Conservation (phyloP, 2,329 filamentous ascomycete genomes). For the Aspergillus novoparasiticus region DNA sequence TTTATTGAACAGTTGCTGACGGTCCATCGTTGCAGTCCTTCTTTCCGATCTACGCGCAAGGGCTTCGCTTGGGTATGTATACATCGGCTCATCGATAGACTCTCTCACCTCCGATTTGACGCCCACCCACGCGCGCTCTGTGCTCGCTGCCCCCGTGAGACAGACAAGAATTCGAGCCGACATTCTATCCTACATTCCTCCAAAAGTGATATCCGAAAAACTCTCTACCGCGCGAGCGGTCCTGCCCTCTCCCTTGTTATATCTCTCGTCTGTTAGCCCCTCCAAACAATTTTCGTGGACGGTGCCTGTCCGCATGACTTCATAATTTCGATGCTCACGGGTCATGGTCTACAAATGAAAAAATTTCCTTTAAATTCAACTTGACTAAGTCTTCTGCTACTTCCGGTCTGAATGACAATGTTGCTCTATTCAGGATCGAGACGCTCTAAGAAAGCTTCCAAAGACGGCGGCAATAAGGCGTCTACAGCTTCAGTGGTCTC, state of each 20-base stretch:
- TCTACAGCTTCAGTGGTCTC: constrained; percentile 30
- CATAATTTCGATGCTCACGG: constrained; percentile 3
- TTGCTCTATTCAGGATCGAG: constrained; percentile 28
- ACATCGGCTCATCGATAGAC: not conserved
- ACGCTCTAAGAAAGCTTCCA: constrained; percentile 31
- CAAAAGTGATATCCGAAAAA: constrained; percentile 5
- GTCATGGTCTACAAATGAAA: constrained; percentile 15
- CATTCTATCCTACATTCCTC: constrained; percentile 25
- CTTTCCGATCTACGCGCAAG: not conserved
- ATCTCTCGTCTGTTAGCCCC: constrained; percentile 14
- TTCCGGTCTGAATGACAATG: constrained; percentile 29
- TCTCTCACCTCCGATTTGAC: not conserved
- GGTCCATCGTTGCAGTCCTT: not conserved
- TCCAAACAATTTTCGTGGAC: constrained; percentile 7
- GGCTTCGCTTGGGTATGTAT: constrained; percentile 2
- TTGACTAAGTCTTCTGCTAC: constrained; percentile 9
- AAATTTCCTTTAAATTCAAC: not conserved
- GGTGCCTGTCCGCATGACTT: constrained; percentile 16
- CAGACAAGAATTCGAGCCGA: not conserved
- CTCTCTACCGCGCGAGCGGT: constrained; percentile 9
- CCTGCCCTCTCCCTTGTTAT: constrained; percentile 23
- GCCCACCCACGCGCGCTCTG: not conserved
- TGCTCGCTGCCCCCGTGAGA: not conserved
- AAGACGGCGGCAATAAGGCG: constrained; percentile 29
- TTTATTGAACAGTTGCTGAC: not conserved